Conservation (phyloP, 1,284 basidiomycete genomes). For the Puccinia horiana region DNA sequence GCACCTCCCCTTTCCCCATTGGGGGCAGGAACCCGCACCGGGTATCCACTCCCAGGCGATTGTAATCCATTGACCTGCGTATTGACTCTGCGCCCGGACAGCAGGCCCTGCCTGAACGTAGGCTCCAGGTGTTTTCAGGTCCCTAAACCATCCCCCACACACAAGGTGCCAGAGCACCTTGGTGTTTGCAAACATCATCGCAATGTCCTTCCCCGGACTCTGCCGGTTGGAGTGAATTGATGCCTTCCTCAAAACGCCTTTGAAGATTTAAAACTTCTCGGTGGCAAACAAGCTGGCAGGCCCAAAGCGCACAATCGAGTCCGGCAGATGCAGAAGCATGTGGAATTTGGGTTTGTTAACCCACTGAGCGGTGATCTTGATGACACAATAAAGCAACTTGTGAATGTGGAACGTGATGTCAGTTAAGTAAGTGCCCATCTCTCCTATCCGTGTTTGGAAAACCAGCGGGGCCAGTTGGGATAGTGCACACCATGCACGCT, state of each 20-base stretch:
- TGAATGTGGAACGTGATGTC: constrained; percentile 46
- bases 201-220: background rate
- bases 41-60: background rate
- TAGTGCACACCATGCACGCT: constrained; percentile 57
- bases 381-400: background rate
- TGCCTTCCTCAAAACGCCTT: background rate
- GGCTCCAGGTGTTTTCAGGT: too few species aligned
- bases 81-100: background rate
- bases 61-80: constrained; percentile 2
- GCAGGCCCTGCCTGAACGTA: too few species aligned
- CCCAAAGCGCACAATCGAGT: background rate
- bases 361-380: background rate
- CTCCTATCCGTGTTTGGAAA: constrained; percentile 59
- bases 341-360: constrained; percentile 36
- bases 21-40: too few species aligned
- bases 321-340: constrained; percentile 15
- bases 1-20: too few species aligned
- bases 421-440: constrained; percentile 58
- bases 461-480: constrained; percentile 58
- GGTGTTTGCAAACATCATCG: background rate
- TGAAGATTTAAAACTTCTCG: constrained; percentile 22
- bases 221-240: constrained; percentile 21
- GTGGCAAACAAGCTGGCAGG: constrained; percentile 18
- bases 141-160: constrained; percentile 58
- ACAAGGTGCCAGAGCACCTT: constrained; percentile 15